These are phyloP conservation scores for Euclidium syriacum DNA, from an alignment of 345 rosid genomes.

Conservation along the genomic window DNA sequence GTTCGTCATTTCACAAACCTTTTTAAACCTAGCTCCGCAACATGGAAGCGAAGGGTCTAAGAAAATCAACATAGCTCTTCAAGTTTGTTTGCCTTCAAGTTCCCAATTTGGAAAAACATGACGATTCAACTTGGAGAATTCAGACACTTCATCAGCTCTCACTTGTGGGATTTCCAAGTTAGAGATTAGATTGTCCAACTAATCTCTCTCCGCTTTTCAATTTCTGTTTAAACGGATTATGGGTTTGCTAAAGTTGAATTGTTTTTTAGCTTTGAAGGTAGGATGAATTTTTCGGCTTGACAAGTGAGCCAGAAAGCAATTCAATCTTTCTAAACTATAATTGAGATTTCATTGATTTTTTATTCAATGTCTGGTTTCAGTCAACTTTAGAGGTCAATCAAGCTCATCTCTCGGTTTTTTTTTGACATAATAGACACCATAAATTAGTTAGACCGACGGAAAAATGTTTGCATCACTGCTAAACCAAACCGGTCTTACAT, in stretches of 20 bases:
- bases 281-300: slow-evolving; percentile 94
- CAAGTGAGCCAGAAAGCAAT: slow-evolving; percentile 59
- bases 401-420: too few species aligned
- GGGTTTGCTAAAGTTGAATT: too few species aligned
- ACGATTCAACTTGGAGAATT: slow-evolving; percentile 80
- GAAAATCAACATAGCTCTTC: too few species aligned
- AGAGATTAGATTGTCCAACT: too few species aligned
- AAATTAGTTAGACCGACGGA: too few species aligned
- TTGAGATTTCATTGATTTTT: slow-evolving; percentile 23
- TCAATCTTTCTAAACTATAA: slow-evolving; percentile 52
- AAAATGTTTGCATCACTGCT: too few species aligned
- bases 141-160: slow-evolving; percentile 90
- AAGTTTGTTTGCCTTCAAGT: too few species aligned
- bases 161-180: slow-evolving; percentile 99
- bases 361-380: slow-evolving; percentile 44
- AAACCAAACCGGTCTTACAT: too few species aligned
- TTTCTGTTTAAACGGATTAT: background rate
- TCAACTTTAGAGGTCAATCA: slow-evolving; percentile 88
- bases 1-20: too few species aligned
- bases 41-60: too few species aligned
- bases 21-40: too few species aligned
- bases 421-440: too few species aligned
- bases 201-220: background rate
- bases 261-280: slow-evolving; percentile 23
- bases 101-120: background rate